Base-by-base conservation (phyloP, 768 basidiomycete species). In the Tylopilus plumbeoviolaceoides region DNA sequence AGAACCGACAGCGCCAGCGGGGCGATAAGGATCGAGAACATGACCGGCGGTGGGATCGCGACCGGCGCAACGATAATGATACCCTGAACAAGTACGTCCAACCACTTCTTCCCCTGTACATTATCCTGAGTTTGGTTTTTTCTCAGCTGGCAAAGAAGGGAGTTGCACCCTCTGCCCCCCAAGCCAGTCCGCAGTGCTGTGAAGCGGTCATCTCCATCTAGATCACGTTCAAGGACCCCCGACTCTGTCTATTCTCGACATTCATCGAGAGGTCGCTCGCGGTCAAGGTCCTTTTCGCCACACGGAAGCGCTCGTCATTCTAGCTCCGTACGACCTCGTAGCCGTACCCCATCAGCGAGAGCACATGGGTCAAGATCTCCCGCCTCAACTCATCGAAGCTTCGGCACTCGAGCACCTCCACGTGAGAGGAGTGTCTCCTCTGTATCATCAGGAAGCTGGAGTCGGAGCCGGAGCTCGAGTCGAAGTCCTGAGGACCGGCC, bases 71-170 rank as follows among this genome's bases (percentile, higher is more conserved):
- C 23, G 84, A 89, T 41, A 86, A 89, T 50, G 76, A 78, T n/a
- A 79, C 77, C 60, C 67, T 84, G 47, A 91, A 90, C 69, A 91
- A 90, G 89, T 91, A 69, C 44, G 84, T 70, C 12, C 36, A 44
- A 20, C 47, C 33, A 53, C 52, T 45, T 50, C 49, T 30, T 51
- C 12, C 43, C 36, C 36, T 38, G 57, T 40, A 47, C 48, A 31
- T 44, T 46, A 17, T 57, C 31, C 50, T 58, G 11, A 10, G 7
- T 18, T 51, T 44, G 50, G 48, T 51, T 46, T 59, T 48, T 51
- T 46, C 58, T 9, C 59, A 90, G 87, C 61, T 89, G 87, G 87
- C 82, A 80, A 42, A 76, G 78, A 62, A 76, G 87, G 47, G 84
- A 87, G 40, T 66, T 67, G 41, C 67, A 74, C 43, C 65, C 68